A percentile compares a stretch with the other conserved stretches of the same genome.
phyloP scores from a whole-genome alignment of 345 rosid genomes.

The Brassica carinata region DNA sequence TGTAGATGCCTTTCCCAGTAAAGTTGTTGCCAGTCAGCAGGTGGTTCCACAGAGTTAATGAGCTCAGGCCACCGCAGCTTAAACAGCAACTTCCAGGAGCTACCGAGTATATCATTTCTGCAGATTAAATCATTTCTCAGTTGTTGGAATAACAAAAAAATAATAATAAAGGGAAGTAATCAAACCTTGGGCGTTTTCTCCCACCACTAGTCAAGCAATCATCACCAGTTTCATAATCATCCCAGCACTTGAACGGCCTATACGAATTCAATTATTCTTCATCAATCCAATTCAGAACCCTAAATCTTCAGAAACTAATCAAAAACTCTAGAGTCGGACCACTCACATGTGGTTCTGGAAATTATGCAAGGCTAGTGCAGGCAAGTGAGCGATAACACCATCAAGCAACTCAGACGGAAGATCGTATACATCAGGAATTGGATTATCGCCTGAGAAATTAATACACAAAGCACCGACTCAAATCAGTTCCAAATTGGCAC shows the following conservation, averaged over 20 bases:
- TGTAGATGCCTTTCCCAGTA: slow-evolving; percentile 91
- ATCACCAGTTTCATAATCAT: slow-evolving; percentile 46
- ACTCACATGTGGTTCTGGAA: slow-evolving; percentile 62
- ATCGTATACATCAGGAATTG: slow-evolving; percentile 52
- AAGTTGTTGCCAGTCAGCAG: slow-evolving; percentile 66
- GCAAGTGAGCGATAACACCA: slow-evolving; percentile 49
- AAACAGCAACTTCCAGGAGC: slow-evolving; percentile 64
- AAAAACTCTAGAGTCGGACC: slow-evolving; percentile 3
- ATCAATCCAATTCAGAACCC: background rate
- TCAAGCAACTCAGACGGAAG: slow-evolving; percentile 68
- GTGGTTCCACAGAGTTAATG: slow-evolving; percentile 27
- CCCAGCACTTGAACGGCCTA: slow-evolving; percentile 61
- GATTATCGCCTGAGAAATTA: slow-evolving; percentile 46
- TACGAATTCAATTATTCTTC: slow-evolving; percentile 25
- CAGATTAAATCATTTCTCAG: background rate
- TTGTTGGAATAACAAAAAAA: background rate
- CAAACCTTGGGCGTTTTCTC: slow-evolving; percentile 70
- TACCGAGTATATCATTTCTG: slow-evolving; percentile 54
- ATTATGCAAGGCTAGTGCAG: slow-evolving; percentile 71
- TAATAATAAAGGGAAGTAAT: background rate
- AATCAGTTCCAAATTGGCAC: background rate
- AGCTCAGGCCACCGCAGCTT: slow-evolving; percentile 69
- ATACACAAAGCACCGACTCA: background rate
- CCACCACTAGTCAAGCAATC: slow-evolving; percentile 51
- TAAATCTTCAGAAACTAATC: background rate